phyloP scores from a whole-genome alignment of 164 flowering plant species.

The Aristolochia fimbriata region DNA sequence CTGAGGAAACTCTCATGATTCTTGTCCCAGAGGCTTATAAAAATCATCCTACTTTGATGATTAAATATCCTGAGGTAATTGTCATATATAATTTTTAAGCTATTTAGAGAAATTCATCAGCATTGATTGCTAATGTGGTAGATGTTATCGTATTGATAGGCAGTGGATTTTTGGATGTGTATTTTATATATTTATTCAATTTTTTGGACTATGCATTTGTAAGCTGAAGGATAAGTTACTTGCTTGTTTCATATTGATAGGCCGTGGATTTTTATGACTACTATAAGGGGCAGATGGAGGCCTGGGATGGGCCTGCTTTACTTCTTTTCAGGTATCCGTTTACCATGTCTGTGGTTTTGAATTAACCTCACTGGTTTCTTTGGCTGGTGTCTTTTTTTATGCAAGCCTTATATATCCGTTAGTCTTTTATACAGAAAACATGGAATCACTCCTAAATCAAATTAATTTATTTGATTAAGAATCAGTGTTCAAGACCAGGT shows the following conservation, averaged over 20 bases:
- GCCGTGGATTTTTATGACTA: slow-evolving; percentile 89
- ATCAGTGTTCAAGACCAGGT: too few species aligned
- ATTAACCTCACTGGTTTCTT: neutral
- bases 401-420: too few species aligned
- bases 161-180: neutral
- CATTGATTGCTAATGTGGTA: neutral
- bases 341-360: neutral
- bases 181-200: neutral
- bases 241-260: slow-evolving; percentile 23
- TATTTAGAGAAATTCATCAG: too few species aligned
- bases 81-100: neutral
- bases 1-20: slow-evolving; percentile 96
- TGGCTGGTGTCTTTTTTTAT: neutral
- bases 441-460: too few species aligned
- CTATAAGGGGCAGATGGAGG: slow-evolving; percentile 99
- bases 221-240: neutral
- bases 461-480: too few species aligned
- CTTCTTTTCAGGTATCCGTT: slow-evolving; percentile 76
- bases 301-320: slow-evolving; percentile 99
- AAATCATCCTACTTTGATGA: slow-evolving; percentile 85
- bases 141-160: neutral
- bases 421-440: too few species aligned
- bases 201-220: neutral
- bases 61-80: slow-evolving; percentile 94
- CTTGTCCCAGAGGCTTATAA: slow-evolving; percentile 99